Conservation (phyloP, 805 yeast genomes). For the Kodamaea kaohsiungensis region DNA sequence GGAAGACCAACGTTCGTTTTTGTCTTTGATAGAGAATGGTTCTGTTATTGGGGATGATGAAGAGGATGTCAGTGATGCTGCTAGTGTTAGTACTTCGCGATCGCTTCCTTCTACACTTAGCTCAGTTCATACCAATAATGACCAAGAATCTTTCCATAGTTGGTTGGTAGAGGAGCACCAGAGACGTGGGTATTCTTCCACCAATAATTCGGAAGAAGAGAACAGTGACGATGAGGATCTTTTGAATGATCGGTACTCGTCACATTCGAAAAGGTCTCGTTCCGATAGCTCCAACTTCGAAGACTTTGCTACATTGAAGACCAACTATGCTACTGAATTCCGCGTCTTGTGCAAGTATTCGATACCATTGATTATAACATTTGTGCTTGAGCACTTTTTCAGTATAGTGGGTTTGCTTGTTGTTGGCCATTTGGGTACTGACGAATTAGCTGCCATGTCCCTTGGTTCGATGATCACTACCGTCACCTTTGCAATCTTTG, state of each 20-base stretch:
- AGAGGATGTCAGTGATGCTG: conserved; percentile 36
- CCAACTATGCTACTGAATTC: conserved; percentile 28
- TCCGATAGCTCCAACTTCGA: conserved; percentile 15
- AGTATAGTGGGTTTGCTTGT: conserved; percentile 44
- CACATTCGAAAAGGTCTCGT: not conserved
- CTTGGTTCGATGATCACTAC: conserved; percentile 47
- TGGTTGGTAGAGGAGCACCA: conserved; percentile 47
- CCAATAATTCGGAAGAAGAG: conserved; percentile 7
- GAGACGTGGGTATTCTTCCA: conserved; percentile 29
- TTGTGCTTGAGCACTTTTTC: conserved; percentile 45
- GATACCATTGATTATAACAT: conserved; percentile 42
- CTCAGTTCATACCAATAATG: conserved; percentile 36
- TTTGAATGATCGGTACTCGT: conserved; percentile 1
- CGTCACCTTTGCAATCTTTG: conserved; percentile 45
- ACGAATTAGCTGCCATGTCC: conserved; percentile 47
- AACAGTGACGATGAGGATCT: not conserved
- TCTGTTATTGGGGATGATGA: conserved; percentile 28
- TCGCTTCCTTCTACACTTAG: conserved; percentile 42
- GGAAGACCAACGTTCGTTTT: conserved; percentile 45
- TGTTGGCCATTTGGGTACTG: conserved; percentile 47
- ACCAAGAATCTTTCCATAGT: conserved; percentile 42
- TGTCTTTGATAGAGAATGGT: conserved; percentile 40
- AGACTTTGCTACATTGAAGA: conserved; percentile 34
- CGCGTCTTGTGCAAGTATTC: conserved; percentile 32
- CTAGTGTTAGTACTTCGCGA: conserved; percentile 42